phyloP scores from a whole-genome alignment of 1,284 basidiomycete genomes.

The Caloboletus inedulis region DNA sequence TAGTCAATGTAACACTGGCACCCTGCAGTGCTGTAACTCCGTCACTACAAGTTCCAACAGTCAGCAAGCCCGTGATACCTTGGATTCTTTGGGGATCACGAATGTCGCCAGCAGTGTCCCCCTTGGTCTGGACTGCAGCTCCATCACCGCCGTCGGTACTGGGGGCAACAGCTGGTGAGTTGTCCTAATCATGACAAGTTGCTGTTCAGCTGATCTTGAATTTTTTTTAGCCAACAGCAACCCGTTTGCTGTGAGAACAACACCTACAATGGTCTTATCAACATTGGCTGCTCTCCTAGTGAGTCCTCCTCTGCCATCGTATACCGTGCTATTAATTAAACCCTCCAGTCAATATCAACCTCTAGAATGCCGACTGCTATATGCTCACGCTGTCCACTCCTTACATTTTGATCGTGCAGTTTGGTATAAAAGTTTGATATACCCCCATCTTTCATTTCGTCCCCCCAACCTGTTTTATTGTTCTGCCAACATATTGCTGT shows the following conservation, averaged over 20 bases:
- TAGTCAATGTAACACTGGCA: slow-evolving; percentile 37
- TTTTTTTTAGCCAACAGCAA: slow-evolving; percentile 34
- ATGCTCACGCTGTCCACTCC: slow-evolving; percentile 15
- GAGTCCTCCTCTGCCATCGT: slow-evolving; percentile 19
- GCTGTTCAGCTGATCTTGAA: background rate
- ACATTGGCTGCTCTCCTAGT: slow-evolving; percentile 44
- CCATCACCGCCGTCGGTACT: slow-evolving; percentile 30
- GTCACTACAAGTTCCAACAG: too few species aligned
- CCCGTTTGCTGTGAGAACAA: slow-evolving; percentile 47
- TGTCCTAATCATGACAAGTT: accelerated
- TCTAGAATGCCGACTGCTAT: slow-evolving; percentile 17
- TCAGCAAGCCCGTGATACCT: too few species aligned
- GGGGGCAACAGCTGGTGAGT: slow-evolving; percentile 38
- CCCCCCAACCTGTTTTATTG: background rate
- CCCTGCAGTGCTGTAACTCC: slow-evolving; percentile 44
- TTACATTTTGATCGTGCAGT: slow-evolving; percentile 12
- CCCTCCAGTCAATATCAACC: slow-evolving; percentile 29
- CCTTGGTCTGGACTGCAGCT: slow-evolving; percentile 39
- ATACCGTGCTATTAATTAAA: slow-evolving; percentile 2
- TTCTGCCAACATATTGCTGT: background rate
- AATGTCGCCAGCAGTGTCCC: too few species aligned
- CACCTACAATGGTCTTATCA: slow-evolving; percentile 40
- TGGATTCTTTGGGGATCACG: too few species aligned
- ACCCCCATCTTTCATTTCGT: slow-evolving; percentile 10
- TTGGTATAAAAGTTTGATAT: slow-evolving; percentile 8